Base-by-base conservation (phyloP, 495 filamentous ascomycete genomes). In the Xylaria scruposa region DNA sequence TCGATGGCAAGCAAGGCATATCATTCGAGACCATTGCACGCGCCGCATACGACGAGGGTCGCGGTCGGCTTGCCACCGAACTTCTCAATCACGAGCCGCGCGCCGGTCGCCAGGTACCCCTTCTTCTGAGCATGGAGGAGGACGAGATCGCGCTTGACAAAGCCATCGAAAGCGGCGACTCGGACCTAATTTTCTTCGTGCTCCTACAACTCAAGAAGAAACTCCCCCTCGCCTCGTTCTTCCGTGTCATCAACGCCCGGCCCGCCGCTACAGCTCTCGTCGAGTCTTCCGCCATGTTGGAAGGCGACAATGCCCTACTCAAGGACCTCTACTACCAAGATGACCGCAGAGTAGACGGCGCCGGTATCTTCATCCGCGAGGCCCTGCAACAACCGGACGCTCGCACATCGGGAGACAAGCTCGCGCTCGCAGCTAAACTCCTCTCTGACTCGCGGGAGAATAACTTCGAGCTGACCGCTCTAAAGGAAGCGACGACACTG, bases 281-380 rank as follows among this genome's bases (percentile, higher is more conserved):
- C 40, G 96, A 98, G 78, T 89, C 94, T 2, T 91, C 90, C 0
- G 95, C 96, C 2, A 76, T 79, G 26, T 46, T 81, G 8, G 87
- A 87, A 29, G 90, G 93, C 62, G 96, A 98, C 75, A 87, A 85
- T 4, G 92, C 97, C 24, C 79, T 99, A 12, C 88, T 98, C 13
- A 98, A 98, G 77, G 96, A 98, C 79, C 86, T 99, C 31, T 99
- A 95, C 82, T 98, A 99, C 77, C 96, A 98, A 83, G 97, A 98
- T 76, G 96, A 99, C 80, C 92, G 95, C 8, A 91, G 94, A 0
- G 83, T 94, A 29, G 97, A 99, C 72, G 94, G 96, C 21, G 91
- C 96, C 1, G 91, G 94, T 71, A 89, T 98, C 8, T 91, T 98
- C 56, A 78, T 98, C 54, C 86, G 88, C 17, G 95, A 99, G 83